Evolutionary conservation across 2,329 filamentous ascomycete species (phyloP).

Genomic region (Aspergillus sclerotialis): DNA sequence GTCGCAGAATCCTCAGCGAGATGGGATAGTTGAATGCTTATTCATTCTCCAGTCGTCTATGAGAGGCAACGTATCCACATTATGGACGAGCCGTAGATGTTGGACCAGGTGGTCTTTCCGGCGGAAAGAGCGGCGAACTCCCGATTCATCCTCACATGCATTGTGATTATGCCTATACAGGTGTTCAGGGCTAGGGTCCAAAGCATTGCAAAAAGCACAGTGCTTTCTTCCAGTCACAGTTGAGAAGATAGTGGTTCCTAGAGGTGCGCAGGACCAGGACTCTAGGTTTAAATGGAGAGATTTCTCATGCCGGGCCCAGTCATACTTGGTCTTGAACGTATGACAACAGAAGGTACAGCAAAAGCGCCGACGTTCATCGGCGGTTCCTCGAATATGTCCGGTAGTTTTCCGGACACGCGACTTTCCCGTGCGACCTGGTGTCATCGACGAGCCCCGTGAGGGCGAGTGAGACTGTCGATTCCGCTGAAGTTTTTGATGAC

Average conservation of each 20-base stretch:
- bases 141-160: constrained; percentile 40
- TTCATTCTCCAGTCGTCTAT: constrained; percentile 18
- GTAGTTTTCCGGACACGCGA: background rate
- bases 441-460: background rate
- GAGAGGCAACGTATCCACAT: constrained; percentile 26
- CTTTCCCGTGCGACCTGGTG: background rate
- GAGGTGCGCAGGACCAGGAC: constrained; percentile 13
- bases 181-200: constrained; percentile 41
- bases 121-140: constrained; percentile 38
- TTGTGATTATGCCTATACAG: constrained; percentile 43
- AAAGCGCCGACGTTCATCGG: constrained; percentile 4
- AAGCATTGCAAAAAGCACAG: constrained; percentile 44
- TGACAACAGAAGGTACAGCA: constrained; percentile 20
- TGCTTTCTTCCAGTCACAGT: constrained; percentile 7
- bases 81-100: constrained; percentile 46
- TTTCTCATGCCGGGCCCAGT: constrained; percentile 19
- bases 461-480: constrained; percentile 2
- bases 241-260: constrained; percentile 7
- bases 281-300: constrained; percentile 17
- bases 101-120: constrained; percentile 50
- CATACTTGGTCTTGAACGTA: constrained; percentile 17
- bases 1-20: constrained; percentile 10
- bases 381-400: background rate
- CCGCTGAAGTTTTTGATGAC: constrained; percentile 3
- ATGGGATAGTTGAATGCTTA: constrained; percentile 23